Evolutionary conservation across 768 basidiomycete species (phyloP).

Genomic region (Sporobolomyces pararoseus): DNA sequence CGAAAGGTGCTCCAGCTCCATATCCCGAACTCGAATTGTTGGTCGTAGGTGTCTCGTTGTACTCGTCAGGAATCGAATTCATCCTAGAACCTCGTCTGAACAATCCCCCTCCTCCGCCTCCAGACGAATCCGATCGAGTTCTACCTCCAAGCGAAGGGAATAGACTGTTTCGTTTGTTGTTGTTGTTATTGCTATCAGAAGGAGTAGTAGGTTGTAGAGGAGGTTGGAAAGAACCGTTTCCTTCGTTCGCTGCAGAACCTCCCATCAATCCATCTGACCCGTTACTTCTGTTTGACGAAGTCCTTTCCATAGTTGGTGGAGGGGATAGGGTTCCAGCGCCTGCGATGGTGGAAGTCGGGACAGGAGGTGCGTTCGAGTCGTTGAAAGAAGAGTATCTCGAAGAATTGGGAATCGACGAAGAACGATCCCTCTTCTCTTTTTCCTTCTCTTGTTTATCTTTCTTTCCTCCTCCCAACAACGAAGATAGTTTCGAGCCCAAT

Average conservation of each 20-base stretch:
- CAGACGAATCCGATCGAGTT: too few relatives aligned
- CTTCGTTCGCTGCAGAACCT: neutral
- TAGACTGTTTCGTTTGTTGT: slow-evolving; percentile 18
- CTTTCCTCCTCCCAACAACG: too few relatives aligned
- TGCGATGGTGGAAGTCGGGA: too few relatives aligned
- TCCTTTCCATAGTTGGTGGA: slow-evolving; percentile 3
- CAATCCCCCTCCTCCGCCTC: slow-evolving; percentile 20
- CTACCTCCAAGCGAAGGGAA: slow-evolving; percentile 7
- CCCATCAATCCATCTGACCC: slow-evolving; percentile 21
- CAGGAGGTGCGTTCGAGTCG: too few relatives aligned
- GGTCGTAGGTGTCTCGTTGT: neutral
- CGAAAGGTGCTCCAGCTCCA: neutral
- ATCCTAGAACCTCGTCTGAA: slow-evolving; percentile 20
- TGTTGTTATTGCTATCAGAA: neutral
- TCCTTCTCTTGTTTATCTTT: too few relatives aligned
- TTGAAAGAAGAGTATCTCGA: slow-evolving; percentile 32
- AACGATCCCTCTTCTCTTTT: slow-evolving; percentile 1
- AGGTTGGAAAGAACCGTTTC: slow-evolving; percentile 3
- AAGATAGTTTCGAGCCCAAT: too few relatives aligned
- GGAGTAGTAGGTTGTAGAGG: slow-evolving; percentile 19
- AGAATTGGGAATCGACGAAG: too few relatives aligned
- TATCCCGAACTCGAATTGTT: neutral
- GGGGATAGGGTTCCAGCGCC: too few relatives aligned
- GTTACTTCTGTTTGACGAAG: slow-evolving; percentile 3
- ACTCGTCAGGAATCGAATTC: too few relatives aligned